Conservation (phyloP, 306 rosid genomes). For the Senna siamea region DNA sequence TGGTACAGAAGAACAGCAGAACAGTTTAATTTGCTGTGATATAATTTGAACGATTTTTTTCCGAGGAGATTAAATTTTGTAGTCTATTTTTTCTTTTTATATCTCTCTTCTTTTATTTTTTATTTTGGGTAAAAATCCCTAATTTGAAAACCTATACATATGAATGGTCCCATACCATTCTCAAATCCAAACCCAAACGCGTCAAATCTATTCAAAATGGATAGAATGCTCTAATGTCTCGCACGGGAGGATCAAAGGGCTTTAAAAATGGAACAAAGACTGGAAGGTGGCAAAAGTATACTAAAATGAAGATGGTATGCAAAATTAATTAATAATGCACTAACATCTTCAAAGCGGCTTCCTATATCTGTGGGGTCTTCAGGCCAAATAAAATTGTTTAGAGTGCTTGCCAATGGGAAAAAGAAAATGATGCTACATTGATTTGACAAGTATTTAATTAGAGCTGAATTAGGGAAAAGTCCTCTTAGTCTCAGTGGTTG, state of each 20-base stretch:
- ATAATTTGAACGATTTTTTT: no score
- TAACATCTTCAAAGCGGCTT: constrained; percentile 41
- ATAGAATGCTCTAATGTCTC: no score
- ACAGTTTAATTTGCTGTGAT: background rate
- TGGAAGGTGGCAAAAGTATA: constrained; percentile 21
- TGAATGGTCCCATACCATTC: constrained; percentile 29
- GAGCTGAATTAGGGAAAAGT: constrained; percentile 35
- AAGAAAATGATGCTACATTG: background rate
- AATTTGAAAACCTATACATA: constrained; percentile 18
- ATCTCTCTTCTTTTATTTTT: no score
- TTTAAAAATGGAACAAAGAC: constrained; percentile 16
- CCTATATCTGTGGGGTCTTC: constrained; percentile 50
- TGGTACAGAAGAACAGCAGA: no score
- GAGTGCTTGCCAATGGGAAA: background rate
- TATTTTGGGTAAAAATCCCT: no score
- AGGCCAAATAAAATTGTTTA: constrained; percentile 17
- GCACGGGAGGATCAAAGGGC: background rate
- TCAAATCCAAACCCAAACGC: background rate
- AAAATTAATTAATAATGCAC: background rate
- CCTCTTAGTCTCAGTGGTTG: background rate
- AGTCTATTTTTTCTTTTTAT: no score
- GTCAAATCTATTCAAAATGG: constrained; percentile 22
- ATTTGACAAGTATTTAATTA: background rate
- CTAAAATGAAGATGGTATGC: constrained; percentile 36
- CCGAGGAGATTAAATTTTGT: no score